Base-by-base conservation (phyloP, 2,329 filamentous ascomycete genomes). In the Fusarium gaditjirri region DNA sequence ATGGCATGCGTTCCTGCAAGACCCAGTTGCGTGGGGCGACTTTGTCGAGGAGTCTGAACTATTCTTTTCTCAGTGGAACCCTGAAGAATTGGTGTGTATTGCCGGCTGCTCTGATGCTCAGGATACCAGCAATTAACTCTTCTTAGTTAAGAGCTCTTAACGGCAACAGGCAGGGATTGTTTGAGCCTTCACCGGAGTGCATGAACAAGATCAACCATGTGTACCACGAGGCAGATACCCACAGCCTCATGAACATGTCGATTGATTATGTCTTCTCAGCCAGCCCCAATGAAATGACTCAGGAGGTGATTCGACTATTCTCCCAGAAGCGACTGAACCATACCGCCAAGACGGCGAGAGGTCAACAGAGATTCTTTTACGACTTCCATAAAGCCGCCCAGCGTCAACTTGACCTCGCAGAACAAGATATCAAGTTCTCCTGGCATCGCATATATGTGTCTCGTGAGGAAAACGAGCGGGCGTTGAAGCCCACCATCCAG, bases 381-480 rank as follows among this genome's bases (percentile, higher is more conserved):
- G 43, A 69, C 47, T 68, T 74, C 13, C 70, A 73, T 14, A 42
- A 29, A 6, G 54, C 59, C 17, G 54, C 67, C 6, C 57, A 70
- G 21, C 50, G 53, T 13, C 71, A 76, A 16, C 44, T 76, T 2
- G 31, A 59, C 8, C 64, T 75, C n/a, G 68, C 60, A 17, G 56
- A 52, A 8, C 39, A 23, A 21, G n/a, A 70, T 13, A 27, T 70
- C 14, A 33, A 61, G 4, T 70, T 65, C 50, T 76, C 73, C 3
- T 74, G 62, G 72, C 73, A 76, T 49, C 72, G 63, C 4, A 68
- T 75, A 59, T 62, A 65, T 31, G 33, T 13, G 13, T 42, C 46
- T 9, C 25, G 21, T 21, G 16, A 21, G 10, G 44, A 49, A 8
- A 60, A 60, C 14, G 61, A 66, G 29, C 47, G 29, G 17, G 66